phyloP scores from a whole-genome alignment of 179 eudicot species.

The Silene vulgaris region DNA sequence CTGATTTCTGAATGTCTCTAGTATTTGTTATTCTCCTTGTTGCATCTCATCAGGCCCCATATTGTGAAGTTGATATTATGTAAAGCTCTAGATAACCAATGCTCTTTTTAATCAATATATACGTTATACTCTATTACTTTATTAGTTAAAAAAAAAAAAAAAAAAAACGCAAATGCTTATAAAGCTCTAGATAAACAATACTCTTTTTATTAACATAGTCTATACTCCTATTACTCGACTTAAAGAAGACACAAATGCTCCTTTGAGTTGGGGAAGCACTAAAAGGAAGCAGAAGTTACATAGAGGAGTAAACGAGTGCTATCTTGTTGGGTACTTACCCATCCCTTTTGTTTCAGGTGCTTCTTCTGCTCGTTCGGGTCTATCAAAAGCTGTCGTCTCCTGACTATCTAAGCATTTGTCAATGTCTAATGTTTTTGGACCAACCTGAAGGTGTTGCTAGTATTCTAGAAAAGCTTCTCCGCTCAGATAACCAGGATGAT shows the following conservation, averaged over 20 bases:
- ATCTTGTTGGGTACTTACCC: conserved; percentile 5
- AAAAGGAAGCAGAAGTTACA: neutral
- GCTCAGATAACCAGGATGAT: conserved; percentile 67
- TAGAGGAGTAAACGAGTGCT: neutral
- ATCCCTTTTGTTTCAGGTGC: conserved; percentile 47
- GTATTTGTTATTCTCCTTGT: neutral
- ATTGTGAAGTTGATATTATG: neutral
- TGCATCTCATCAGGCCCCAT: neutral
- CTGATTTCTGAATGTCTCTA: too few species aligned
- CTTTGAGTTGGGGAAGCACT: neutral
- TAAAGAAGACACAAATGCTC: neutral
- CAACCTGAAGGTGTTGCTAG: conserved; percentile 68
- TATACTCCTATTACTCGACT: too few species aligned
- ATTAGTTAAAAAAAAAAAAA: too few species aligned
- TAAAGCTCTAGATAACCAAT: neutral
- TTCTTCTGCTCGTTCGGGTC: conserved; percentile 73
- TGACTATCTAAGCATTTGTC: conserved; percentile 86
- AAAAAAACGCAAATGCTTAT: neutral
- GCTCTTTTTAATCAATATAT: neutral
- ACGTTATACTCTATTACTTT: too few species aligned
- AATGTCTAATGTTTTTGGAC: conserved; percentile 89
- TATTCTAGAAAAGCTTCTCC: conserved; percentile 73
- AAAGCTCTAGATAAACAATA: neutral
- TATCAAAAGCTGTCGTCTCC: conserved; percentile 82
- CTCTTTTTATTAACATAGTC: too few species aligned